Conservation (phyloP, 257 asterid species). For the Petunia axillaris region DNA sequence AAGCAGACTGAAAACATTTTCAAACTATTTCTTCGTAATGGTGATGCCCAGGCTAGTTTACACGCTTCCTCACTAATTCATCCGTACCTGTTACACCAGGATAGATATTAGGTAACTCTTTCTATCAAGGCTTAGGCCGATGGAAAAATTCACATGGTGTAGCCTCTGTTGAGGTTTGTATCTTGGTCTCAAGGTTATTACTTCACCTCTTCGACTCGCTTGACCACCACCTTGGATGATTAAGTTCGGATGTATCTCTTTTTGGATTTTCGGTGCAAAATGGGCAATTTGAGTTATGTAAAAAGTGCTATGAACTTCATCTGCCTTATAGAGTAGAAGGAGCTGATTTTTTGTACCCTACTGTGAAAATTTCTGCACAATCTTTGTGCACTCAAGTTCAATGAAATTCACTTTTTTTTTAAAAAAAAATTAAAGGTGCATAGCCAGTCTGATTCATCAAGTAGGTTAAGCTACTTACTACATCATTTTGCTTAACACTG, state of each 20-base stretch:
- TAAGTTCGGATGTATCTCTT: not conserved
- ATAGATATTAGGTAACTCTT: not conserved
- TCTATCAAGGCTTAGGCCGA: not conserved
- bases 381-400: not conserved
- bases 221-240: not conserved
- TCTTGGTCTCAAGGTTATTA: not conserved
- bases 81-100: not conserved
- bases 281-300: not conserved
- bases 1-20: not conserved
- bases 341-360: not conserved
- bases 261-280: not conserved
- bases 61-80: not conserved
- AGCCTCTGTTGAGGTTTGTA: not conserved
- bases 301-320: not conserved
- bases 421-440: not conserved
- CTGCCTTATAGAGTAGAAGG: not conserved
- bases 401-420: not conserved
- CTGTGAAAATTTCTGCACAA: not conserved
- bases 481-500: not conserved
- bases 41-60: not conserved
- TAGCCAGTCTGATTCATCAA: not conserved
- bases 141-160: conserved; percentile 6
- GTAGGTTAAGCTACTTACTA: not conserved
- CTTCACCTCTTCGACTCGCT: not conserved
- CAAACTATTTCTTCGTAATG: not conserved